These are phyloP conservation scores for Monoraphidium neglectum DNA, from an alignment of 139 green algal genomes.

Conservation along the genomic window DNA sequence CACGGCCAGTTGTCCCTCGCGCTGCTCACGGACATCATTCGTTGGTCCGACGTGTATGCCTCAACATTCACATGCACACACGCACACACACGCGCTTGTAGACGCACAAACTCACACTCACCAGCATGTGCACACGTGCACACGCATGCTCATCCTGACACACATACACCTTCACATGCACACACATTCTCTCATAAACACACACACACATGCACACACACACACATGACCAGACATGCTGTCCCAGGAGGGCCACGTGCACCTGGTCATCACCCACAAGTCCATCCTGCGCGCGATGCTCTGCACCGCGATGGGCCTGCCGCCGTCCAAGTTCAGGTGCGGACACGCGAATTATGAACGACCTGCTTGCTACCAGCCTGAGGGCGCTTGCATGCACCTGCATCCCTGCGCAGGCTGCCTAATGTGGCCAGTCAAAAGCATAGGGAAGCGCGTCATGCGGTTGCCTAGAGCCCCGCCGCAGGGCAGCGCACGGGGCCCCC, in stretches of 20 bases:
- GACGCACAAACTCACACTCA: too few relatives aligned
- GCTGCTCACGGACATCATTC: neutral
- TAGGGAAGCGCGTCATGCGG: too few relatives aligned
- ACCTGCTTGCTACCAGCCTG: neutral
- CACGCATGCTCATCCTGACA: too few relatives aligned
- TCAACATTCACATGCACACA: neutral
- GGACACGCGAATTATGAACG: neutral
- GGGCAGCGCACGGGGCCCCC: too few relatives aligned
- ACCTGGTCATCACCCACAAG: conserved; percentile 78
- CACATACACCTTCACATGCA: neutral
- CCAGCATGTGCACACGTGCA: too few relatives aligned
- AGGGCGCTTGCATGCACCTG: neutral
- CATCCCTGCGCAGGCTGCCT: too few relatives aligned
- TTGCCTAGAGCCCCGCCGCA: too few relatives aligned
- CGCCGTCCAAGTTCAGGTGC: conserved; percentile 41
- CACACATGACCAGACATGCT: conserved; percentile 27
- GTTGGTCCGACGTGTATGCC: neutral
- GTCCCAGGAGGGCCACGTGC: conserved; percentile 28
- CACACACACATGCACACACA: conserved; percentile 1
- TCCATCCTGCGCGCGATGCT: conserved; percentile 67
- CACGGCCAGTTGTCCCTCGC: too few relatives aligned
- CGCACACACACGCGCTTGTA: neutral
- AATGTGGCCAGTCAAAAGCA: too few relatives aligned
- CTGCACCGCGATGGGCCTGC: conserved; percentile 59
- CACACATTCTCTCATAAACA: neutral